Percentiles rank a stretch among this genome's conserved stretches.
Conservation (phyloP, 2,329 filamentous ascomycete species). For the Penicillium sp. region DNA sequence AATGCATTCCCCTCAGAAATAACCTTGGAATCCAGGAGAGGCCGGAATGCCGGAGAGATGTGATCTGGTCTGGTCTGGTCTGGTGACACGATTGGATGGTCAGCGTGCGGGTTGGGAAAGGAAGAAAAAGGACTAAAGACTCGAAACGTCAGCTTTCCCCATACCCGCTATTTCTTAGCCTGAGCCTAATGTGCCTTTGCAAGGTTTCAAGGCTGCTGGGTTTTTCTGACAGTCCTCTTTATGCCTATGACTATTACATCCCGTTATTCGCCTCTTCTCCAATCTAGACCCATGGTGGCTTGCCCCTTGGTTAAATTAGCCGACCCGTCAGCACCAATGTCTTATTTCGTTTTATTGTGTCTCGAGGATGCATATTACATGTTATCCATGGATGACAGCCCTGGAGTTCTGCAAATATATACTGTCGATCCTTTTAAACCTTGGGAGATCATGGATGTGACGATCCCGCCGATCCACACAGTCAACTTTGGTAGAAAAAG, state of each 20-base stretch:
- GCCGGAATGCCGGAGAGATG: no score
- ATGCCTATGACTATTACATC: neutral
- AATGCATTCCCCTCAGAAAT: neutral
- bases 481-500: neutral
- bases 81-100: neutral
- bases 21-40: no score
- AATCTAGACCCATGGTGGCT: constrained; percentile 2
- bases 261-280: neutral
- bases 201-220: no score
- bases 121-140: no score
- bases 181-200: neutral
- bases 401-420: neutral
- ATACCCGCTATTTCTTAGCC: neutral
- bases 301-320: neutral
- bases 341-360: neutral
- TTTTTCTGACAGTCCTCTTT: neutral
- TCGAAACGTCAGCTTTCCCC: neutral
- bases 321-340: neutral
- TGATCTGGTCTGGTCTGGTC: neutral
- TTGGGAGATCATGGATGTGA: neutral
- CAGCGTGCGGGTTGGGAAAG: no score
- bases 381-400: no score
- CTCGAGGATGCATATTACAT: no score
- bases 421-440: neutral
- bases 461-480: constrained; percentile 1